A percentile compares a stretch with the other conserved stretches of the same genome.
These are phyloP conservation scores for Penicillium paxilli DNA, from an alignment of 495 filamentous ascomycete species.

Conservation along the genomic window DNA sequence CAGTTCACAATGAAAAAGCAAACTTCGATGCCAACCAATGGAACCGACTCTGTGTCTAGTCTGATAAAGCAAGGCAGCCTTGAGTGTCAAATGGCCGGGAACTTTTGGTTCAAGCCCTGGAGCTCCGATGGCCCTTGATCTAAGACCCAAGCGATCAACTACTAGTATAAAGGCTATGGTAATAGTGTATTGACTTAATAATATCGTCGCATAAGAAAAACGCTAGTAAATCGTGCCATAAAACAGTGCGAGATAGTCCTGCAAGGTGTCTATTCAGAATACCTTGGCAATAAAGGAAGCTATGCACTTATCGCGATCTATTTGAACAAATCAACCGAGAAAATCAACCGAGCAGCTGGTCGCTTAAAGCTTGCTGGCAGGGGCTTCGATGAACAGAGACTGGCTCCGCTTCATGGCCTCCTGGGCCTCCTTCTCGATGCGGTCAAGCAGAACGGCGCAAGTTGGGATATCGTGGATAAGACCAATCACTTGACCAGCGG, in stretches of 20 bases:
- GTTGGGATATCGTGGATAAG: conserved; percentile 70
- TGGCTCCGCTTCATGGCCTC: conserved; percentile 42
- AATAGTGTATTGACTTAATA: too few species aligned
- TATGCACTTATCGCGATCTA: background rate
- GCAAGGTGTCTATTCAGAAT: background rate
- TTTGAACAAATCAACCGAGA: background rate
- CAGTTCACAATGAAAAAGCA: too few species aligned
- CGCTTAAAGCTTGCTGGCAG: conserved; percentile 40
- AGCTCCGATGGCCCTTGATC: too few species aligned
- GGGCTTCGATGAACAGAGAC: conserved; percentile 37
- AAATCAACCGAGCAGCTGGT: background rate
- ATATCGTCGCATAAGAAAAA: too few species aligned
- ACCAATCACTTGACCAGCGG: conserved; percentile 69
- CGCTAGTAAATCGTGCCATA: too few species aligned
- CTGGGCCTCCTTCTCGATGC: conserved; percentile 67
- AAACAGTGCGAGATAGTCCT: background rate
- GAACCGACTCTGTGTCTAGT: too few species aligned
- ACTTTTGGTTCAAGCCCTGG: too few species aligned
- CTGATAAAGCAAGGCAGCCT: too few species aligned
- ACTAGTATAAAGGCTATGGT: too few species aligned
- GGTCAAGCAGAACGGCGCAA: conserved; percentile 54
- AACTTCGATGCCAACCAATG: too few species aligned
- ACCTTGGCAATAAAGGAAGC: background rate
- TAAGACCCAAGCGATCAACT: too few species aligned
- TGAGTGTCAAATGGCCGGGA: too few species aligned